A percentile compares a stretch with the other conserved stretches of the same genome.
Evolutionary conservation across 768 basidiomycete genomes (phyloP).

Genomic region (Russula vinacea): DNA sequence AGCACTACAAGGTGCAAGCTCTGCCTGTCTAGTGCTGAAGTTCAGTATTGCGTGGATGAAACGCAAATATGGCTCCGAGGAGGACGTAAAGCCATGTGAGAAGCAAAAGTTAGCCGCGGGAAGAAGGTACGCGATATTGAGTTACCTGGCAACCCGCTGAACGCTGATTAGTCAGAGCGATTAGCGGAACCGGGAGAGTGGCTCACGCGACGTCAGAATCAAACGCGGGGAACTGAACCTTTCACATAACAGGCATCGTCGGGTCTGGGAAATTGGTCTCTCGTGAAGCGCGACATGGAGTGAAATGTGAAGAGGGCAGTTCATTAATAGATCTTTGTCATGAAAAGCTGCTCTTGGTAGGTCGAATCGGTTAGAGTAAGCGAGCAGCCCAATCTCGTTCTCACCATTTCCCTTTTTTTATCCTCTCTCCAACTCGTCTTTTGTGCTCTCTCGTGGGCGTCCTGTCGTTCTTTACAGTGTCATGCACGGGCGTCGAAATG

Average conservation of each 20-base stretch:
- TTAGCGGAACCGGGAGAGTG: slow-evolving; percentile 1
- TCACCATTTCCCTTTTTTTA: neutral
- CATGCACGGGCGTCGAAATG: slow-evolving; percentile 3
- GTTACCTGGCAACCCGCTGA: slow-evolving; percentile 14
- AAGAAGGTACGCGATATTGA: slow-evolving; percentile 9
- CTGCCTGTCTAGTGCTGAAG: neutral
- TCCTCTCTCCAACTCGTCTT: neutral
- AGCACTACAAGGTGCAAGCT: neutral
- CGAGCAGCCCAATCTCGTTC: neutral
- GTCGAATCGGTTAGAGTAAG: slow-evolving; percentile 14
- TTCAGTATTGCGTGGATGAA: neutral
- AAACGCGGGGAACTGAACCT: neutral
- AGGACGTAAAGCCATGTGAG: neutral
- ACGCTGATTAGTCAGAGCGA: neutral
- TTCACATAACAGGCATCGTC: neutral
- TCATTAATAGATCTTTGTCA: neutral
- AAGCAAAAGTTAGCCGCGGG: neutral
- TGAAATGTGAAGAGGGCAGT: slow-evolving; percentile 3
- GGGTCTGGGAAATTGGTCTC: neutral
- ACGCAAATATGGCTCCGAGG: neutral
- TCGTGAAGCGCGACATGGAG: neutral
- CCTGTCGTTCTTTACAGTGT: neutral
- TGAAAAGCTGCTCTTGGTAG: neutral
- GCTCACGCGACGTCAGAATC: slow-evolving; percentile 8
- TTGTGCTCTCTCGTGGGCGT: neutral